Evolutionary conservation across 2,329 filamentous ascomycete genomes (phyloP), one percentile per base, ranked within the genome.

Genomic region (Xylaria sp.): DNA sequence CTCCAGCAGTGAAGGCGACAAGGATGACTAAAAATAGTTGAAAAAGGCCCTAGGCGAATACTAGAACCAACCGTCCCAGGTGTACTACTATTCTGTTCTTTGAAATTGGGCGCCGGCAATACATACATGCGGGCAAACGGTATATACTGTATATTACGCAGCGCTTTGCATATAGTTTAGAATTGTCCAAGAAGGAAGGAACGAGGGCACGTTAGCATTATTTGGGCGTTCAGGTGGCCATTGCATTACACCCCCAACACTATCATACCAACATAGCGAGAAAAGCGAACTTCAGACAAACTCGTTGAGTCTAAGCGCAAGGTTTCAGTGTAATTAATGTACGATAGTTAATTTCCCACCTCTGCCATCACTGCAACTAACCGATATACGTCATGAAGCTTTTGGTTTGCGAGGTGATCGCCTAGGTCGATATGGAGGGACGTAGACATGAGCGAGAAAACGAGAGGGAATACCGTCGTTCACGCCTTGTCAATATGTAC

Each of bases 1-100:
- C 57, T 79, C 82, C 63, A 79, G 81, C 28, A 78, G 79, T 62
- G 78, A 82, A 36, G 77, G 79, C 41, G 73, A 78, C 12, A 80
- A 82, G 57, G 75, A 79, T 66, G 77, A 79, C 68, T 73, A 75
- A 67, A 33, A 18, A 25, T 25, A 28, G 6, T 12, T 15, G 49
- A 51, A 52, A 9, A 41, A 12, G 71, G 72, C 57, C 63, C 52
- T 62, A 67, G 66, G 63, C 64, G 69, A 61, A 68, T 63, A 68
- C 55, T 60, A 59, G 64, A 64, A 64, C 52, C 59, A 36, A 64
- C 65, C 46, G 68, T 71, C 51, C 66, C 55, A 41, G 43, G 20
- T 66, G 62, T 65, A 71, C 39, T 43, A 67, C 57, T 48, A 71
- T 55, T 52, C 39, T 57, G 39, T 62, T 61, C 57, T 54, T 20